These are phyloP conservation scores for Plasmopara muralis DNA, from an alignment of 352 stramenopile species.

Conservation along the genomic window DNA sequence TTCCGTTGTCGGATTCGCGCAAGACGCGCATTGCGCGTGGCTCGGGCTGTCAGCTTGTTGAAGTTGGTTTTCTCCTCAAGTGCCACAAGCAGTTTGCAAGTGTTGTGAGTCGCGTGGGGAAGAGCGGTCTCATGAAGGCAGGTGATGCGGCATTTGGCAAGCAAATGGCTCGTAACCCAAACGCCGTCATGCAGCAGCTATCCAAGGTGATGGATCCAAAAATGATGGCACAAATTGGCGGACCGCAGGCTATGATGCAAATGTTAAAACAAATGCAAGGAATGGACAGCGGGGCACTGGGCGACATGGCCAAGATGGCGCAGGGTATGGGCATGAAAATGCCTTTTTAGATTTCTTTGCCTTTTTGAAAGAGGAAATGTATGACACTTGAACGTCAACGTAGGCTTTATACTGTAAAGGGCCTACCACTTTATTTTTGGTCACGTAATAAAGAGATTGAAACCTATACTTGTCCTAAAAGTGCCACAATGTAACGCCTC, in stretches of 20 bases:
- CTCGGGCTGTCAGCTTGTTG: slow-evolving; percentile 81
- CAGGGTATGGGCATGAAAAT: slow-evolving; percentile 73
- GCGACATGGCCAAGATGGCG: slow-evolving; percentile 77
- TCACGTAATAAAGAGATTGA: neutral
- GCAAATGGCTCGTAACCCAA: slow-evolving; percentile 95
- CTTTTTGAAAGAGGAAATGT: neutral
- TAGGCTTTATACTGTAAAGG: neutral
- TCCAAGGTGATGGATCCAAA: slow-evolving; percentile 91
- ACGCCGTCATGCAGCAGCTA: slow-evolving; percentile 94
- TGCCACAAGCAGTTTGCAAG: slow-evolving; percentile 94
- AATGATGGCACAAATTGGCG: slow-evolving; percentile 87
- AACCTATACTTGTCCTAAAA: slow-evolving; percentile 16
- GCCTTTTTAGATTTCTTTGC: slow-evolving; percentile 45
- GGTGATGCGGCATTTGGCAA: slow-evolving; percentile 84
- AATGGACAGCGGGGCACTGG: slow-evolving; percentile 66
- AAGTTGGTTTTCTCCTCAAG: slow-evolving; percentile 92
- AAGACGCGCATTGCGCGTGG: slow-evolving; percentile 88
- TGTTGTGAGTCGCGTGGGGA: slow-evolving; percentile 96
- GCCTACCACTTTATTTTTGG: neutral
- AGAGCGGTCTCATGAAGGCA: slow-evolving; percentile 91
- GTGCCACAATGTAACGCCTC: slow-evolving; percentile 14
- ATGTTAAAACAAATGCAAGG: slow-evolving; percentile 94
- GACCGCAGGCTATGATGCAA: slow-evolving; percentile 81
- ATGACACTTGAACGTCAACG: no score
- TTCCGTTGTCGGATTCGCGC: slow-evolving; percentile 55